These are phyloP conservation scores for Plasmodium gonderi DNA, from an alignment of 169 alveolate genomes.

Conservation along the genomic window DNA sequence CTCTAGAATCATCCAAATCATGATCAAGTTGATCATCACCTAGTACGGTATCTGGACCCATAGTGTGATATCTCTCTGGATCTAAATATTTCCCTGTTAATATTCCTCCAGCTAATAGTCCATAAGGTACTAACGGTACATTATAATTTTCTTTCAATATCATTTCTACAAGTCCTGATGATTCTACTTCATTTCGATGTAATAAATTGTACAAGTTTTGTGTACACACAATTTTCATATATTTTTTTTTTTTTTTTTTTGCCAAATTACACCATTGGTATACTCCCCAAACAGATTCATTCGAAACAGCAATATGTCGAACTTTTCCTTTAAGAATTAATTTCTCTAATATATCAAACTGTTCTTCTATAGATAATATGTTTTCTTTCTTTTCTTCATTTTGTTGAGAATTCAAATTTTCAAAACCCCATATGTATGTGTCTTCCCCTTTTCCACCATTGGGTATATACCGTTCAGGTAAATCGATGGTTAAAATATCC, in stretches of 20 bases:
- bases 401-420: constrained; percentile 14
- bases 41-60: constrained; percentile 70
- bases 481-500: constrained; percentile 83
- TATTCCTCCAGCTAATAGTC: constrained; percentile 90
- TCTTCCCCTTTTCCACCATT: constrained; percentile 86
- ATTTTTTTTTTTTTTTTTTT: constrained; percentile 74
- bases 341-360: constrained; percentile 79
- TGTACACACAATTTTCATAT: constrained; percentile 76
- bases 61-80: constrained; percentile 84
- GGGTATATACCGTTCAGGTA: constrained; percentile 87
- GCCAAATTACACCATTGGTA: constrained; percentile 77
- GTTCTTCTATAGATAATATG: constrained; percentile 75
- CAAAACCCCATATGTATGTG: constrained; percentile 88
- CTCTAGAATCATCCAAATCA: constrained; percentile 31
- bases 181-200: constrained; percentile 87
- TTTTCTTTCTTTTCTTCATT: constrained; percentile 18
- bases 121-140: constrained; percentile 88
- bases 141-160: constrained; percentile 77
- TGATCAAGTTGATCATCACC: constrained; percentile 41
- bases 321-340: constrained; percentile 86
- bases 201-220: constrained; percentile 85
- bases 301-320: constrained; percentile 84
- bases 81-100: constrained; percentile 89
- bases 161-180: constrained; percentile 87
- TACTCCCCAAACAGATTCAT: constrained; percentile 88